phyloP scores from a whole-genome alignment of 2,329 filamentous ascomycete genomes.

The Magnaporthiopsis incrustans region DNA sequence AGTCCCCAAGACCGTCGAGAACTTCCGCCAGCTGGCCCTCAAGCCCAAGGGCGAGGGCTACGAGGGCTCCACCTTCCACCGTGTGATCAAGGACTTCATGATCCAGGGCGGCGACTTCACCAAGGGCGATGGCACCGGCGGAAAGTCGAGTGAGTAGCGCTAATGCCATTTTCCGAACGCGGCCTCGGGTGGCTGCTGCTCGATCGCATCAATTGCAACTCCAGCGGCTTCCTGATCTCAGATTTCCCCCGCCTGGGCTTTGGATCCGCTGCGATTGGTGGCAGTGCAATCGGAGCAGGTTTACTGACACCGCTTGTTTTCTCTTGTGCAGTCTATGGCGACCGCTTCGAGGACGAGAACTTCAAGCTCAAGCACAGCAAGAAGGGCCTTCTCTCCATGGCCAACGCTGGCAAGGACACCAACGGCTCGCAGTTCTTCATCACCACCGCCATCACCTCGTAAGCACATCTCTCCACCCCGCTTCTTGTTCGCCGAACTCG shows the following conservation, averaged over 20 bases:
- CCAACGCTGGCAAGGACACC: conserved; percentile 77
- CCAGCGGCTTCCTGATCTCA: background rate
- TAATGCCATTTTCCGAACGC: background rate
- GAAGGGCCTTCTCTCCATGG: conserved; percentile 77
- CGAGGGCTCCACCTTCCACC: conserved; percentile 76
- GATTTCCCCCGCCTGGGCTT: background rate
- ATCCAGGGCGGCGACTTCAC: conserved; percentile 89
- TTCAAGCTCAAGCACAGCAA: conserved; percentile 92
- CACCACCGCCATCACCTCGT: conserved; percentile 72
- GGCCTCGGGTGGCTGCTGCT: background rate
- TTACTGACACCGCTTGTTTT: background rate
- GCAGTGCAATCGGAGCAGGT: background rate
- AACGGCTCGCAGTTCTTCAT: conserved; percentile 91
- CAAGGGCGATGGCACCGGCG: conserved; percentile 71
- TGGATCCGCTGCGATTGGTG: too few species aligned
- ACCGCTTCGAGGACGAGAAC: conserved; percentile 83
- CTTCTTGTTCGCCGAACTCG: background rate
- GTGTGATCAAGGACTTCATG: conserved; percentile 87
- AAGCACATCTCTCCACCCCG: conserved; percentile 24
- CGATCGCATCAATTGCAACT: too few species aligned
- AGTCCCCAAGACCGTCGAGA: conserved; percentile 65
- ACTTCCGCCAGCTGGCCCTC: conserved; percentile 73
- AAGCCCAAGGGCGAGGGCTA: conserved; percentile 84
- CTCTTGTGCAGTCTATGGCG: conserved; percentile 59
- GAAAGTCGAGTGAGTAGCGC: conserved; percentile 64